These are phyloP conservation scores for Chlamydomonas sp. DNA, from an alignment of 139 green algal genomes.

Conservation along the genomic window DNA sequence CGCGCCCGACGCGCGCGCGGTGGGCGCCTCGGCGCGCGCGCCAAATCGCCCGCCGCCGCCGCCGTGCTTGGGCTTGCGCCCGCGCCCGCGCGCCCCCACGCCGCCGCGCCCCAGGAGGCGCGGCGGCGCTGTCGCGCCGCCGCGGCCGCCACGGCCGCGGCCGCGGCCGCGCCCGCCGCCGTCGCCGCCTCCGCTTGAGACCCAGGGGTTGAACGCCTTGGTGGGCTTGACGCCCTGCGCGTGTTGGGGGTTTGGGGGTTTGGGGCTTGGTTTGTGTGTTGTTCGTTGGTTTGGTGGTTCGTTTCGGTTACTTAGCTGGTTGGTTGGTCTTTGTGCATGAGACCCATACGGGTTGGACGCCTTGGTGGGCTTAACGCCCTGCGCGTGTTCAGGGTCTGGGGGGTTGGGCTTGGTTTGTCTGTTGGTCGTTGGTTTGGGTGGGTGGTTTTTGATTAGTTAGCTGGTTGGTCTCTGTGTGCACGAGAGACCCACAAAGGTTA, in stretches of 20 bases:
- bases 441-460: neutral
- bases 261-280: neutral
- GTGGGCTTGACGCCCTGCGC: neutral
- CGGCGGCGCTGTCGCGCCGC: too few species aligned
- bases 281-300: neutral
- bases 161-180: neutral
- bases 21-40: too few species aligned
- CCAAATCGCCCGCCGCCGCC: neutral
- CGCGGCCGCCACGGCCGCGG: neutral
- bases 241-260: neutral
- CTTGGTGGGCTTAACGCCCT: constrained; percentile 1
- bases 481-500: neutral
- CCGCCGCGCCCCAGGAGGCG: too few species aligned
- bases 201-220: constrained; percentile 13
- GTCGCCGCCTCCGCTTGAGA: neutral
- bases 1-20: too few species aligned
- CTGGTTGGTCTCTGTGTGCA: neutral
- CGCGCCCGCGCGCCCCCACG: too few species aligned
- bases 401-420: neutral
- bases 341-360: constrained; percentile 1
- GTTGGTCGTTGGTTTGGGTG: neutral
- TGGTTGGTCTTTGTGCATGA: neutral
- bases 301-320: neutral
- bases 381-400: neutral
- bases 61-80: neutral